Evolutionary conservation across 345 rosid genomes (phyloP).

Genomic region (Lenwebbia sp.): DNA sequence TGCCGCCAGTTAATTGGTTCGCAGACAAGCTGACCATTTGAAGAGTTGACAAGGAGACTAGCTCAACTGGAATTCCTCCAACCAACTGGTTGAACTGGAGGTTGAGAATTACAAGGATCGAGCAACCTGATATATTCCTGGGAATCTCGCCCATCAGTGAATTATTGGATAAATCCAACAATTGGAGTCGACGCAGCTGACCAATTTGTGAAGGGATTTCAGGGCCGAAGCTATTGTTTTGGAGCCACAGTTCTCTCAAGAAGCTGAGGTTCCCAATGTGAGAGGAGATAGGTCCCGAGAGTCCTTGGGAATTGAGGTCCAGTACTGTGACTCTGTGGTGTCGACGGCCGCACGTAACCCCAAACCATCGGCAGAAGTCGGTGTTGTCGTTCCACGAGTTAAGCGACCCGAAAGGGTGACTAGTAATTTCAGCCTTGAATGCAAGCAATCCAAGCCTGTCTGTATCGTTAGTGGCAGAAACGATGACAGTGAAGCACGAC

Average conservation of each 20-base stretch:
- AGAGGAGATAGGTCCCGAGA: background rate
- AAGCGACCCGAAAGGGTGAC: background rate
- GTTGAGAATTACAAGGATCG: background rate
- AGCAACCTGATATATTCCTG: background rate
- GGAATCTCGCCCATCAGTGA: background rate
- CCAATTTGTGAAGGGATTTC: background rate
- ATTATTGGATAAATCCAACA: background rate
- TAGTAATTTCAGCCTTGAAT: background rate
- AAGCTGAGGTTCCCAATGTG: background rate
- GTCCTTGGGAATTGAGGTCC: background rate
- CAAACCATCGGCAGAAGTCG: background rate
- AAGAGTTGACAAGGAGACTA: background rate
- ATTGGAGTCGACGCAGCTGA: background rate
- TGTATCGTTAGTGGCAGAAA: background rate
- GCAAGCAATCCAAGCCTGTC: background rate
- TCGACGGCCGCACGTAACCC: background rate
- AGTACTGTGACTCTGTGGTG: background rate
- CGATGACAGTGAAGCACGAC: background rate
- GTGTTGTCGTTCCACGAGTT: background rate
- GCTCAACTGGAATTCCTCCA: background rate
- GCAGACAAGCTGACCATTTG: background rate
- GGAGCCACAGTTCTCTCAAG: background rate
- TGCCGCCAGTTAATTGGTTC: background rate
- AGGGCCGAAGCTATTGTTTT: background rate
- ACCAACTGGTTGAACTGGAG: background rate